Evolutionary conservation across 345 rosid genomes (phyloP), one percentile per base, ranked within the genome.

Genomic region (Salix purpurea): DNA sequence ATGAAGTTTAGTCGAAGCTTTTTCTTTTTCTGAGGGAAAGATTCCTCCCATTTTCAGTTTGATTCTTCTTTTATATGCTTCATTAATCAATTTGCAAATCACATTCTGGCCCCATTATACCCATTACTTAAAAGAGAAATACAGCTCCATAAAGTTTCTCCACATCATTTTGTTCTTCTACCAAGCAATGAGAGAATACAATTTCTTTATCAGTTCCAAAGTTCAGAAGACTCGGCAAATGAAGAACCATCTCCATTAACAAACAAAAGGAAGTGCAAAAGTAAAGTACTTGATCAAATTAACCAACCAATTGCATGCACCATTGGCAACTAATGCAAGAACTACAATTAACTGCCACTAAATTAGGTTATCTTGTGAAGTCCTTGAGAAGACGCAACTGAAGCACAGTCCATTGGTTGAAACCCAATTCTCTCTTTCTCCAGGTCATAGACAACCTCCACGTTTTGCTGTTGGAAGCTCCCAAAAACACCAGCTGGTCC

Each of bases 401-500:
- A 80, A 66, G 92, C 91, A 85, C 97, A 94, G 70, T 94, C 97
- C 90, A 82, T 89, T 16, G 90, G 81, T 72, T 79, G 94, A 85
- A 94, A 87, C 71, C 98, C 96, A 66, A 94, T 81, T 77, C 96
- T 92, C 64, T 85, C 90, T 19, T 87, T 87, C 86, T 83, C 88
- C 88, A 94, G 81, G 80, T 94, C 96, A 85, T 94, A 92, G 15
- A 91, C 89, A 37, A 94, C 91, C 73, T 89, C 77, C 76, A 92
- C 82, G 78, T 94, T 87, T 65, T 92, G 97, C 67, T 94, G 98
- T 24, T 94, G 98, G 84, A 91, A 94, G 81, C 91, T 92, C 81
- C 96, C 96, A 9, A 90, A 89, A 16, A 92, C 90, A 4, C 89
- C 96, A 2, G 92, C 93, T 0, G 96, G 96, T 69, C 98, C 98